Evolutionary conservation across 2,329 filamentous ascomycete genomes (phyloP), one percentile per base, ranked within the genome.

Genomic region (Alternaria novae-zelandiae): DNA sequence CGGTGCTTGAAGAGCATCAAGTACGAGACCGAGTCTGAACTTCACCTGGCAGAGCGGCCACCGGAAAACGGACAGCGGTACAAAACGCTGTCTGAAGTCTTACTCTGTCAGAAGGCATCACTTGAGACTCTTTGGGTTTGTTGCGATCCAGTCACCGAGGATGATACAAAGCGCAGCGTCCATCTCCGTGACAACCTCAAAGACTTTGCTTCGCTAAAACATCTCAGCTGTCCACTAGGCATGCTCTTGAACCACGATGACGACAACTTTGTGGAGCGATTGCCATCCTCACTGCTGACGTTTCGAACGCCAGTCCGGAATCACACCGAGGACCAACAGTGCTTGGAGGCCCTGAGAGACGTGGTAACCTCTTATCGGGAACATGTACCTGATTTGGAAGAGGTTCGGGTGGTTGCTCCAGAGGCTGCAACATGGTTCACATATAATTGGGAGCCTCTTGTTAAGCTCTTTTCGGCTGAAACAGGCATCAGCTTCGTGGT

Each of bases 381-480:
- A 5, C 15, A 64, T 15, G 45, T 65, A 9, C 68, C 69, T 23
- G 44, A 15, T 3, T 46, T 72, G 11, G 55, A 56, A 15, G 44
- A 57, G 20, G 43, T 73, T 20, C 63, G 56, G 3, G 59, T 70
- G 7, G 57, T 59, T 17, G 25, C 51, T 15, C 50, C 61, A 13
- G n/a, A 53, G 8, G 50, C 45, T 7, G 43, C 43, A 10, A 46
- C 50, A 28, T 60, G 51, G 13, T 47, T 64, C 20, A 57, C 23
- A 3, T 68, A 67, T n/a, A 59, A 72, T 28, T 69, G 66, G 61
- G 47, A 60, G 26, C 47, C 44, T n/a, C 60, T 71, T 3, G 44
- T 66, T 15, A 50, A 28, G 25, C 44, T 58, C 1, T 66, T 62
- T 15, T 61, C 61, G 8, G 13, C 23, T 8, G 32, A 32, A 11